Conservation (phyloP, 495 filamentous ascomycete genomes). For the Penicillium egyptiacum region DNA sequence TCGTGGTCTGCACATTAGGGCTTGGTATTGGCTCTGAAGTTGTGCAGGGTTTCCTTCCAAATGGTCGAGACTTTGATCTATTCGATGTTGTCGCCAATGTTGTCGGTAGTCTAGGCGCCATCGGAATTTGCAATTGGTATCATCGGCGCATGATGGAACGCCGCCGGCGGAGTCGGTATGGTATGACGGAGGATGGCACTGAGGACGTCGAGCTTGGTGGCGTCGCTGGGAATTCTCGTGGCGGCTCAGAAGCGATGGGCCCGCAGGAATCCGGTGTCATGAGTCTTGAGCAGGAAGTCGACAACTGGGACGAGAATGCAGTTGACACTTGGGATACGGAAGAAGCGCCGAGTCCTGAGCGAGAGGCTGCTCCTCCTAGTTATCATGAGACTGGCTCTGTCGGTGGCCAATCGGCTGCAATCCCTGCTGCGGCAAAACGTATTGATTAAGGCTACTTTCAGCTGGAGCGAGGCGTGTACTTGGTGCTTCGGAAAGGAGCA, state of each 20-base stretch:
- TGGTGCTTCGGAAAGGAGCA: neutral
- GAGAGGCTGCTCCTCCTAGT: conserved; percentile 18
- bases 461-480: neutral
- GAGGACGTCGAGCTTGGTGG: conserved; percentile 58
- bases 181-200: conserved; percentile 57
- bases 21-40: conserved; percentile 85
- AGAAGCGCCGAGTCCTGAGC: conserved; percentile 38
- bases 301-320: conserved; percentile 82
- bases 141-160: conserved; percentile 94
- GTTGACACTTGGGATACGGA: conserved; percentile 72
- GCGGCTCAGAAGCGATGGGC: conserved; percentile 55
- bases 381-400: conserved; percentile 21
- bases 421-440: conserved; percentile 20
- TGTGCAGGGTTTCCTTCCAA: conserved; percentile 77
- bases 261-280: conserved; percentile 56
- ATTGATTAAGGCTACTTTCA: conserved; percentile 15
- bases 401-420: neutral
- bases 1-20: conserved; percentile 71
- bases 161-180: conserved; percentile 70
- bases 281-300: conserved; percentile 69
- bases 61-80: conserved; percentile 77
- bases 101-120: conserved; percentile 67
- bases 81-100: conserved; percentile 88
- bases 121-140: conserved; percentile 82
- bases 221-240: conserved; percentile 44